Conservation (phyloP, 2,329 filamentous ascomycete genomes). For the Zasmidium angulare region DNA sequence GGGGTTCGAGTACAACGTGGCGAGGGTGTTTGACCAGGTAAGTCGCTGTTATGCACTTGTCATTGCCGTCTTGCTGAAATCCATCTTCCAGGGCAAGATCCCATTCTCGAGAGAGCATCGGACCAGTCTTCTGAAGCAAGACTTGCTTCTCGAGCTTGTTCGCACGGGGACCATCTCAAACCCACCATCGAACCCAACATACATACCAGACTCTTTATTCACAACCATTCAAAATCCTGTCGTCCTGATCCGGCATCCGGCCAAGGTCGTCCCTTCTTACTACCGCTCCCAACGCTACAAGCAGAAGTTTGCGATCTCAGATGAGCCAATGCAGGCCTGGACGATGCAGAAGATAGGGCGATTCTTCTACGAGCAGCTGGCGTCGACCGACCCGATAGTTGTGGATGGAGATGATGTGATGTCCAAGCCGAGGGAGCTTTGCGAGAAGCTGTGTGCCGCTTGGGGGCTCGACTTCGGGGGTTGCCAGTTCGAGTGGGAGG, state of each 20-base stretch:
- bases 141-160: not conserved
- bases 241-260: not conserved
- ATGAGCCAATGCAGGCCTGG: not conserved
- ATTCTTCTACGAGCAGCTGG: constrained; percentile 1
- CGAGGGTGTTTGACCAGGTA: not conserved
- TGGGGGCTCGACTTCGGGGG: not conserved
- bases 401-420: constrained; percentile 4
- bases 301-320: constrained; percentile 2
- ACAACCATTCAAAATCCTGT: not conserved
- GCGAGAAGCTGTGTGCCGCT: not conserved
- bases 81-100: not conserved
- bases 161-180: not conserved
- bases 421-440: not conserved
- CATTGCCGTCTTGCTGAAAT: not conserved
- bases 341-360: not conserved
- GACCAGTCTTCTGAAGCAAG: not conserved
- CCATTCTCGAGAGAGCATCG: not conserved
- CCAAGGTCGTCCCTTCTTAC: not conserved
- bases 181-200: not conserved
- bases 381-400: not conserved
- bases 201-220: not conserved
- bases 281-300: not conserved
- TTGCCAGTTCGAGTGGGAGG: not conserved
- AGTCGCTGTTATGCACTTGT: not conserved
- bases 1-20: not conserved